Evolutionary conservation across 108 stramenopile genomes (phyloP).

Genomic region (Nitzschia sp.): DNA sequence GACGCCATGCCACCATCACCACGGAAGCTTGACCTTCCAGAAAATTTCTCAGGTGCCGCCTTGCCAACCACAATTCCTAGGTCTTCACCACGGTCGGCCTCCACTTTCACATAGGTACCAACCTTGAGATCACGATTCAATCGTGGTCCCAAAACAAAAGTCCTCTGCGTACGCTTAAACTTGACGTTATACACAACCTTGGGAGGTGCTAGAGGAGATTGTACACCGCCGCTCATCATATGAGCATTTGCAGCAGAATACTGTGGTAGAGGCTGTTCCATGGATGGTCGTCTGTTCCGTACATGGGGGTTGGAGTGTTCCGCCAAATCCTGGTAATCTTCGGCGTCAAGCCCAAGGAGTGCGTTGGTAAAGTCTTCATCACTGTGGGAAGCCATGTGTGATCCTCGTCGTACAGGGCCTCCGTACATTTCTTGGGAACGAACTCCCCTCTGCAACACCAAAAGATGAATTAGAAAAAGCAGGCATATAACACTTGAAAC

Average conservation of each 20-base stretch:
- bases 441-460: conserved; percentile 9
- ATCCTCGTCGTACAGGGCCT: conserved; percentile 5
- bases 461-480: not conserved
- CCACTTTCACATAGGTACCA: conserved; percentile 97
- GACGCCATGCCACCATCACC: conserved; percentile 32
- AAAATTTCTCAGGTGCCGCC: conserved; percentile 26
- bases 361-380: conserved; percentile 52
- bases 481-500: not conserved
- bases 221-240: conserved; percentile 32
- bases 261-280: conserved; percentile 18
- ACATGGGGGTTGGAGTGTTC: not conserved
- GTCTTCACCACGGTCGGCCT: conserved; percentile 96
- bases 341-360: conserved; percentile 44
- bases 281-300: conserved; percentile 1
- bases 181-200: conserved; percentile 86
- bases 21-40: conserved; percentile 34
- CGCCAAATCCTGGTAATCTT: conserved; percentile 20
- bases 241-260: conserved; percentile 20
- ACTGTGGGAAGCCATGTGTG: conserved; percentile 16
- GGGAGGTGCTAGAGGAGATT: conserved; percentile 47
- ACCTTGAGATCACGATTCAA: conserved; percentile 71
- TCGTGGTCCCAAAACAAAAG: conserved; percentile 74
- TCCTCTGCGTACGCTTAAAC: conserved; percentile 90
- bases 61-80: conserved; percentile 90
- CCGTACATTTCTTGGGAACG: conserved; percentile 7